Evolutionary conservation across 1,284 basidiomycete species (phyloP).

Genomic region (Malassezia pachydermatis): DNA sequence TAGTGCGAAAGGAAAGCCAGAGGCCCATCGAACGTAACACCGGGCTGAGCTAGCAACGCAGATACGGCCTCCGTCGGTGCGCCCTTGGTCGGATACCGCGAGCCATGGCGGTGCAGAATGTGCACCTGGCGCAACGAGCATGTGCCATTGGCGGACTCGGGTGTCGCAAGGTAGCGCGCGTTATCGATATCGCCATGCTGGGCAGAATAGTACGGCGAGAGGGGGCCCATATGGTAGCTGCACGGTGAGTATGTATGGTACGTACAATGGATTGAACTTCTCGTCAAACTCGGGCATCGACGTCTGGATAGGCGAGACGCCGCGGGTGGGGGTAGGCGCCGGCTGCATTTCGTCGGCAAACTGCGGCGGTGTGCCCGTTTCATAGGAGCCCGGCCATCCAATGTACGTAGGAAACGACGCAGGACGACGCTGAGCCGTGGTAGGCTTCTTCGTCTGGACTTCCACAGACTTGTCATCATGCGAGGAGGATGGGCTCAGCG

Average conservation of each 20-base stretch:
- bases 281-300: slow-evolving; percentile 24
- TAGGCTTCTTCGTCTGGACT: slow-evolving; percentile 25
- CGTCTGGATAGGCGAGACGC: slow-evolving; percentile 35
- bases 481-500: slow-evolving; percentile 24
- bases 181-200: slow-evolving; percentile 36
- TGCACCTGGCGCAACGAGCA: slow-evolving; percentile 38
- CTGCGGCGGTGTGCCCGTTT: slow-evolving; percentile 28
- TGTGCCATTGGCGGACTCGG: slow-evolving; percentile 10
- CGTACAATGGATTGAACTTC: slow-evolving; percentile 39
- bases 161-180: slow-evolving; percentile 28
- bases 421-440: neutral
- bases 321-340: slow-evolving; percentile 24
- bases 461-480: slow-evolving; percentile 1
- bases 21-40: slow-evolving; percentile 23
- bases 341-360: slow-evolving; percentile 37
- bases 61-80: slow-evolving; percentile 9
- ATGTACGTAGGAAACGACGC: slow-evolving; percentile 32
- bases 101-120: slow-evolving; percentile 44
- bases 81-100: slow-evolving; percentile 37
- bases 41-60: neutral
- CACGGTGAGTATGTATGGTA: no score
- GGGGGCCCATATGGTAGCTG: slow-evolving; percentile 44
- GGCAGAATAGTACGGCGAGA: slow-evolving; percentile 39
- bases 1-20: slow-evolving; percentile 37
- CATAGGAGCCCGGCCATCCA: slow-evolving; percentile 38